Evolutionary conservation across 2,329 filamentous ascomycete genomes (phyloP), one percentile per base, ranked within the genome.

Genomic region (Ophiostoma novo-ulmi): DNA sequence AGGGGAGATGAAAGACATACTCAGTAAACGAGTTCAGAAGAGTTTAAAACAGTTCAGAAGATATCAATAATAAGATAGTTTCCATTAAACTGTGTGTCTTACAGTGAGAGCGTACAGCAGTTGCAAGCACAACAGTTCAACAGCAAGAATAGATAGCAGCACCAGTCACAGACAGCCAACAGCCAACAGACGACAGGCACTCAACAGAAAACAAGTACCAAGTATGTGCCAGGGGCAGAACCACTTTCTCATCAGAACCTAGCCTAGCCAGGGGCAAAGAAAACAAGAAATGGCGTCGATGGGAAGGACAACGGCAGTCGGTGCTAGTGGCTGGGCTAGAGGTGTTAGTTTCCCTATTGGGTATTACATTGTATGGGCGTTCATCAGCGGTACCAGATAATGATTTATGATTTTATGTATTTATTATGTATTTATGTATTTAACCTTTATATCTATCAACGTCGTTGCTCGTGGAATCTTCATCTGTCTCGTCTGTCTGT

Each of bases 181-280:
- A 31, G 31, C 31, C 44, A 48, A 48, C 44, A 48, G 17, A n/a
- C n/a, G n/a, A 26, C 26, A 26, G 26, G 2, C 26, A 26, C 26
- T 26, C 26, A 26, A 26, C n/a, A 26, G 52, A 26, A 58, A 8
- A 26, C 52, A 48, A 8, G 5, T 39, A 39, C 38, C 11, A 48
- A 14, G 44, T 48, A 48, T 48, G 44, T 17, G 22, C 22, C 52
- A 58, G 52, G 52, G 52, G 52, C 52, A 58, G 52, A 14, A 58
- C 52, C 52, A 58, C 52, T 58, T 58, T 31, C 4, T 48, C 44
- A 22, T 58, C 52, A 26, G 22, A 20, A n/a, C 22, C 52, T 58
- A 58, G 52, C 22, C 44, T 58, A 58, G 52, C 52, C 52, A 58
- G 52, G 52, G 52, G 52, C 52, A 58, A 48, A 58, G 52, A 31